Evolutionary conservation across 176 grass and related monocot species (phyloP).

Genomic region (Aegilops umbellulata): DNA sequence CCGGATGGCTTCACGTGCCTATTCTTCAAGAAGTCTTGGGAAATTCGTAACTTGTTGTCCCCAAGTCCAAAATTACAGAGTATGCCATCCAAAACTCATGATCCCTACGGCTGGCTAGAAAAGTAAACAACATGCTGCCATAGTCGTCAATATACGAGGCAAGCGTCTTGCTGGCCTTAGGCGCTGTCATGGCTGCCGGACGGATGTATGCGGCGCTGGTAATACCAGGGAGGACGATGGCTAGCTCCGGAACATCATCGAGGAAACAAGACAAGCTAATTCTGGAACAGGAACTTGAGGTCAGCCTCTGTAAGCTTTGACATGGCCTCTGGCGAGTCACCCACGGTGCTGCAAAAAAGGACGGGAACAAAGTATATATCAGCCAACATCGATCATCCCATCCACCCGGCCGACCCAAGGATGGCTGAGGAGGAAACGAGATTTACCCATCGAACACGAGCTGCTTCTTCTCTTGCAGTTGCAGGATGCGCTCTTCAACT

Average conservation of each 20-base stretch:
- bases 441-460: slow-evolving; percentile 89
- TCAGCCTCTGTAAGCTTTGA: slow-evolving; percentile 72
- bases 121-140: neutral
- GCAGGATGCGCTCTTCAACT: slow-evolving; percentile 79
- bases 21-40: too few species aligned
- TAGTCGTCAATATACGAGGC: neutral
- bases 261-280: slow-evolving; percentile 3
- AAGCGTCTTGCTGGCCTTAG: too few species aligned
- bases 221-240: too few species aligned
- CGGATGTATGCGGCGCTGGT: neutral
- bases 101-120: neutral
- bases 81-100: neutral
- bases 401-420: neutral
- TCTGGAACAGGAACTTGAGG: slow-evolving; percentile 79
- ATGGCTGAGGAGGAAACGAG: neutral
- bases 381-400: slow-evolving; percentile 2
- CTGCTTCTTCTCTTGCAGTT: slow-evolving; percentile 84
- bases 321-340: slow-evolving; percentile 72
- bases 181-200: neutral
- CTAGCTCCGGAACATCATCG: too few species aligned
- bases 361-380: neutral
- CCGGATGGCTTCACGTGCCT: too few species aligned
- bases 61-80: neutral
- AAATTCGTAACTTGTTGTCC: neutral
- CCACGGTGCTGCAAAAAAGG: slow-evolving; percentile 52